Conservation (phyloP, 805 yeast genomes). For the Hanseniaspora meyeri region DNA sequence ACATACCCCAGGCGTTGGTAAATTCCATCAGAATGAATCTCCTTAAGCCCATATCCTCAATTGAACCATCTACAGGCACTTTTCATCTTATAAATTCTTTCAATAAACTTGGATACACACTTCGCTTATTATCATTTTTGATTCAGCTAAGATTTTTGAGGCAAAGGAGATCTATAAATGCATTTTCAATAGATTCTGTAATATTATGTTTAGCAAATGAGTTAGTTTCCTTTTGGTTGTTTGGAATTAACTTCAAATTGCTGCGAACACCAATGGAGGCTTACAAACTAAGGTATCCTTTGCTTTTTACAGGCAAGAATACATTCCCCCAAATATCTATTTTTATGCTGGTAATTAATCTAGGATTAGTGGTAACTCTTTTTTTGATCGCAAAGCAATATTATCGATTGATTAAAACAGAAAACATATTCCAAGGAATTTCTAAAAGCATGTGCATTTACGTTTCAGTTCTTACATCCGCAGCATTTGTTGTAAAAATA, state of each 20-base stretch:
- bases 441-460: slow-evolving; percentile 21
- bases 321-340: slow-evolving; percentile 20
- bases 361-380: slow-evolving; percentile 14
- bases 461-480: slow-evolving; percentile 13
- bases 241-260: slow-evolving; percentile 20
- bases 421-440: slow-evolving; percentile 30
- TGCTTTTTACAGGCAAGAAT: slow-evolving; percentile 19
- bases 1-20: too few species aligned
- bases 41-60: not conserved
- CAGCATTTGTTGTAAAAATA: not conserved
- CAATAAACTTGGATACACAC: not conserved
- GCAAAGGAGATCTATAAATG: slow-evolving; percentile 27
- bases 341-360: slow-evolving; percentile 18
- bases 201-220: slow-evolving; percentile 17
- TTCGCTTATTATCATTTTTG: not conserved
- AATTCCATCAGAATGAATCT: not conserved
- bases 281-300: slow-evolving; percentile 28
- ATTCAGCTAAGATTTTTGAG: slow-evolving; percentile 22
- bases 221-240: slow-evolving; percentile 18
- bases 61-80: not conserved
- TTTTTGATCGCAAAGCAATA: slow-evolving; percentile 24
- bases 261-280: slow-evolving; percentile 22
- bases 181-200: slow-evolving; percentile 30
- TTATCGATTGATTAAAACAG: slow-evolving; percentile 23
- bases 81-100: not conserved